Evolutionary conservation across 129 eudicot genomes (phyloP).

Genomic region (Tagetes erecta): DNA sequence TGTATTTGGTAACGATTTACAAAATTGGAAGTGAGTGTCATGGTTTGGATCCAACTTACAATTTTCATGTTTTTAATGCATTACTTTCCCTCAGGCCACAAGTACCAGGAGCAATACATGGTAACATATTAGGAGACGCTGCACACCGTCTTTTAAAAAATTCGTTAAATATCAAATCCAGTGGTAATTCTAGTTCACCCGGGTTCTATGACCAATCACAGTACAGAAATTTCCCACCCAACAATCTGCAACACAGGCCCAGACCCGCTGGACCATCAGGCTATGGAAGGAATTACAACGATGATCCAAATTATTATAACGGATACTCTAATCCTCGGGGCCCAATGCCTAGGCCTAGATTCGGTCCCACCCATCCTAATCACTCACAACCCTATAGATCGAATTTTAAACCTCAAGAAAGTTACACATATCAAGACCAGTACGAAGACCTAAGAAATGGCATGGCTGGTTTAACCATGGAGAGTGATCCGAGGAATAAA

Average conservation of each 20-base stretch:
- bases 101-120: conserved; percentile 77
- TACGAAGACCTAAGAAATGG: conserved; percentile 53
- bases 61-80: conserved; percentile 10
- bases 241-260: conserved; percentile 49
- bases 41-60: not conserved
- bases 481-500: conserved; percentile 35
- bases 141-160: conserved; percentile 91
- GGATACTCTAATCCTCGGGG: conserved; percentile 43
- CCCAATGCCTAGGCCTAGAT: conserved; percentile 39
- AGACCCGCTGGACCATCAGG: conserved; percentile 76
- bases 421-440: conserved; percentile 50
- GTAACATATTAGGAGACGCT: conserved; percentile 85
- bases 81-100: conserved; percentile 62
- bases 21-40: too few species aligned
- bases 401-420: conserved; percentile 37
- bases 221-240: conserved; percentile 40
- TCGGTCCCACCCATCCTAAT: conserved; percentile 32
- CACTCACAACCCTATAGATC: conserved; percentile 41
- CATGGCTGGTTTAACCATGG: conserved; percentile 60
- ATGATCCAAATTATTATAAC: conserved; percentile 39
- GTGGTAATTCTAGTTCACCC: conserved; percentile 25
- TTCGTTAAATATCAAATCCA: conserved; percentile 62
- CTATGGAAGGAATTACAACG: conserved; percentile 45
- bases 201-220: conserved; percentile 41
- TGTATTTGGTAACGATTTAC: too few species aligned